These are phyloP conservation scores for Sordariomycetes sp. DNA, from an alignment of 2,329 filamentous ascomycete genomes.

Conservation along the genomic window DNA sequence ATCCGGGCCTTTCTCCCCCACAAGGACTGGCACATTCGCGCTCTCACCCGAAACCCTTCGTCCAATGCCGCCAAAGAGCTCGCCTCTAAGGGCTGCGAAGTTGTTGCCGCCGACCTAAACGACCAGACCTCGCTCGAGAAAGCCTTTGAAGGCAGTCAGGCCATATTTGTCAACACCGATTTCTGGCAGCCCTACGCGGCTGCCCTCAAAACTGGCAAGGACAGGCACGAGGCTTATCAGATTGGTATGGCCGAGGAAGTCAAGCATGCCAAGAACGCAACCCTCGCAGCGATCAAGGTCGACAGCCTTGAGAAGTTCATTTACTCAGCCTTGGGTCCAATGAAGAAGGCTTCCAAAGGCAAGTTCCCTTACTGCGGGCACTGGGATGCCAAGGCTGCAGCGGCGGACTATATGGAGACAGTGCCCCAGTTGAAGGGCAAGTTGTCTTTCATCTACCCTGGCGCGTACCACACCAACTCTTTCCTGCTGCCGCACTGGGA, in stretches of 20 bases:
- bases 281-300: slow-evolving; percentile 29
- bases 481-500: slow-evolving; percentile 10
- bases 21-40: slow-evolving; percentile 30
- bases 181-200: slow-evolving; percentile 35
- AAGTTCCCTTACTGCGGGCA: slow-evolving; percentile 34
- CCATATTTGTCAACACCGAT: slow-evolving; percentile 43
- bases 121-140: slow-evolving; percentile 23
- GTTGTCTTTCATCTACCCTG: slow-evolving; percentile 16
- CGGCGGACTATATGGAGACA: slow-evolving; percentile 32
- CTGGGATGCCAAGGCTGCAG: slow-evolving; percentile 39
- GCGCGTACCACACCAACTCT: slow-evolving; percentile 11
- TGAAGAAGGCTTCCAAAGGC: slow-evolving; percentile 30
- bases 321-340: slow-evolving; percentile 39
- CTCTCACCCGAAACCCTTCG: slow-evolving; percentile 30
- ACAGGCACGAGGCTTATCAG: slow-evolving; percentile 19
- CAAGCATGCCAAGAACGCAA: slow-evolving; percentile 42
- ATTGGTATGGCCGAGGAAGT: slow-evolving; percentile 35
- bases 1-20: slow-evolving; percentile 28
- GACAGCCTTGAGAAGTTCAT: slow-evolving; percentile 34
- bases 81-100: slow-evolving; percentile 25
- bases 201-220: slow-evolving; percentile 23
- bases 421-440: slow-evolving; percentile 31
- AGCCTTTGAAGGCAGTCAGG: slow-evolving; percentile 30
- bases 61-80: slow-evolving; percentile 29
- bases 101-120: slow-evolving; percentile 33